These are phyloP conservation scores for Xylaria bambusicola DNA, from an alignment of 495 filamentous ascomycete species.

Conservation along the genomic window DNA sequence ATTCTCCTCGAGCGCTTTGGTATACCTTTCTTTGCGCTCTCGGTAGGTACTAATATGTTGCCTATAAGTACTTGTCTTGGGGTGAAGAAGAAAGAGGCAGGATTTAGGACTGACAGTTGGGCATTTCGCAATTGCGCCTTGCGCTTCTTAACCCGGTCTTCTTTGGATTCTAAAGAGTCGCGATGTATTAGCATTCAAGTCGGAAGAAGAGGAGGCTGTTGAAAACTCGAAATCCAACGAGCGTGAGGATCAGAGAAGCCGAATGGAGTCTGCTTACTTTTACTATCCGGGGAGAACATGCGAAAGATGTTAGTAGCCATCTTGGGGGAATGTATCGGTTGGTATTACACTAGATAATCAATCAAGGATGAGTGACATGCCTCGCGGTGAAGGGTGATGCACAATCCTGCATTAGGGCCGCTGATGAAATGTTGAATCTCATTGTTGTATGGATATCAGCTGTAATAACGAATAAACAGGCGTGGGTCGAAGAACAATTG, in stretches of 20 bases:
- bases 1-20: constrained; percentile 40
- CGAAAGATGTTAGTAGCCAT: constrained; percentile 26
- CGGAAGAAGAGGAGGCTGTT: too few relatives aligned
- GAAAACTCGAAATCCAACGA: too few relatives aligned
- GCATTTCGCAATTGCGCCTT: constrained; percentile 32
- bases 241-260: too few relatives aligned
- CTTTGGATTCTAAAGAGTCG: constrained; percentile 7
- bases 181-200: not conserved
- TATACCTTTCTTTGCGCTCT: constrained; percentile 44
- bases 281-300: constrained; percentile 24
- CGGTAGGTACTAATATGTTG: constrained; percentile 36
- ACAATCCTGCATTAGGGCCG: too few relatives aligned
- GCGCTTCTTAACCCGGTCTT: constrained; percentile 23
- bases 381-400: too few relatives aligned
- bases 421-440: too few relatives aligned
- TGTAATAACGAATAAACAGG: too few relatives aligned
- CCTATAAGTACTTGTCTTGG: constrained; percentile 4
- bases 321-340: not conserved
- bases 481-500: too few relatives aligned
- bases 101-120: constrained; percentile 26
- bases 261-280: too few relatives aligned
- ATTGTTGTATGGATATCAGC: too few relatives aligned
- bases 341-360: too few relatives aligned
- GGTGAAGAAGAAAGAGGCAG: not conserved
- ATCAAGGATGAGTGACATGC: too few relatives aligned